Evolutionary conservation across 257 asterid genomes (phyloP).

Genomic region (Solanum neorickii): DNA sequence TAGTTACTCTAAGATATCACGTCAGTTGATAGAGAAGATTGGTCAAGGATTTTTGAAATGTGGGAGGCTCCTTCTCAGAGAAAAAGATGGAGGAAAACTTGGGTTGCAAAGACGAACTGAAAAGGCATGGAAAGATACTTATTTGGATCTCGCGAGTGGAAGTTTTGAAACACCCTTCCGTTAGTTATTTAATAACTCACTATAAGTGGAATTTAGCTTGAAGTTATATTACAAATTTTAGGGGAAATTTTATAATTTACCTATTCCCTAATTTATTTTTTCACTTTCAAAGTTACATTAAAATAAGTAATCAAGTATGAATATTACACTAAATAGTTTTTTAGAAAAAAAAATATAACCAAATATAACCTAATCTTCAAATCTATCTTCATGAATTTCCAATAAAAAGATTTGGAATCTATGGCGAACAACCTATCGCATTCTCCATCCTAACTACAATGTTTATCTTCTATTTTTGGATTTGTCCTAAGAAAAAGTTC

Average conservation of each 20-base stretch:
- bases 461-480: neutral
- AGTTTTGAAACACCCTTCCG: neutral
- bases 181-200: neutral
- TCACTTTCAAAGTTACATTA: neutral
- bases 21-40: neutral
- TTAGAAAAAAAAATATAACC: no score
- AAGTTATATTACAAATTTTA: neutral
- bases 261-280: neutral
- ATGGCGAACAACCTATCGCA: neutral
- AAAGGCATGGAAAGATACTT: conserved; percentile 4
- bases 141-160: conserved; percentile 15
- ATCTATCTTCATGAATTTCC: neutral
- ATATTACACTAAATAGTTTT: neutral
- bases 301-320: neutral
- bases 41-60: neutral
- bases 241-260: no score
- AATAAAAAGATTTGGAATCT: neutral
- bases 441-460: neutral
- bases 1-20: neutral
- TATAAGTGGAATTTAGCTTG: conserved; percentile 39
- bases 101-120: conserved; percentile 4
- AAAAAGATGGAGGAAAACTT: neutral
- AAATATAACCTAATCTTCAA: neutral
- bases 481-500: neutral
- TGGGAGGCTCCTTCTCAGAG: neutral